Conservation (phyloP, 371 early-diverging fungal species). For the Smittium culicis region DNA sequence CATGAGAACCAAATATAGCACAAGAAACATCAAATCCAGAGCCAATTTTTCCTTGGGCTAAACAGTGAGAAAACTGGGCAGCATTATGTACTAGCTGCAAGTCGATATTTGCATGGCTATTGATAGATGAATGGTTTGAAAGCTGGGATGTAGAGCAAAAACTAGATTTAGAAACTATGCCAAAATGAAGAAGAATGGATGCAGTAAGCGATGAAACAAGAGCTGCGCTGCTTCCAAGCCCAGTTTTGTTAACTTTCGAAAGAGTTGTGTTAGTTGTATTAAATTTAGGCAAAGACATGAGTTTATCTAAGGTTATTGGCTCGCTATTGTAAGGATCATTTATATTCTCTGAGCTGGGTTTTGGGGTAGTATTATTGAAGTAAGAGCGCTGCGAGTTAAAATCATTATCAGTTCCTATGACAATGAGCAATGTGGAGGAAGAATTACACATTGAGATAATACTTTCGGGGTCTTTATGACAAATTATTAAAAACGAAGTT, state of each 20-base stretch:
- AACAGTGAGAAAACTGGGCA: constrained; percentile 84
- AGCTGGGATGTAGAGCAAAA: not conserved
- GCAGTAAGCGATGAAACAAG: constrained; percentile 77
- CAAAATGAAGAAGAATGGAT: constrained; percentile 57
- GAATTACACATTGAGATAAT: constrained; percentile 26
- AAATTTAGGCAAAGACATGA: constrained; percentile 50
- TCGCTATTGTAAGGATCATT: constrained; percentile 35
- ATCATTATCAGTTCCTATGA: constrained; percentile 72
- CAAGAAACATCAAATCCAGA: constrained; percentile 91
- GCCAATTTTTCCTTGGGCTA: constrained; percentile 94
- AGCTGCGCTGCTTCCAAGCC: constrained; percentile 89
- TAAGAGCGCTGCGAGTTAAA: constrained; percentile 74
- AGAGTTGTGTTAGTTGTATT: constrained; percentile 51
- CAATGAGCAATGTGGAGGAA: constrained; percentile 14
- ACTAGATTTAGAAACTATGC: constrained; percentile 20
- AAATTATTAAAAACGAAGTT: constrained; percentile 28
- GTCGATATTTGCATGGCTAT: constrained; percentile 18
- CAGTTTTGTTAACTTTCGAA: constrained; percentile 76
- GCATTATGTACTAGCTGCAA: constrained; percentile 54
- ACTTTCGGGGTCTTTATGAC: constrained; percentile 21
- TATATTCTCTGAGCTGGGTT: not conserved
- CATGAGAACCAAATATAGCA: constrained; percentile 79
- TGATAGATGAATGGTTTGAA: not conserved
- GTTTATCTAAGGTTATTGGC: constrained; percentile 40
- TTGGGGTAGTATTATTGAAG: constrained; percentile 19